Base-by-base conservation (phyloP, 345 rosid genomes). In the Corchorus olitorius region DNA sequence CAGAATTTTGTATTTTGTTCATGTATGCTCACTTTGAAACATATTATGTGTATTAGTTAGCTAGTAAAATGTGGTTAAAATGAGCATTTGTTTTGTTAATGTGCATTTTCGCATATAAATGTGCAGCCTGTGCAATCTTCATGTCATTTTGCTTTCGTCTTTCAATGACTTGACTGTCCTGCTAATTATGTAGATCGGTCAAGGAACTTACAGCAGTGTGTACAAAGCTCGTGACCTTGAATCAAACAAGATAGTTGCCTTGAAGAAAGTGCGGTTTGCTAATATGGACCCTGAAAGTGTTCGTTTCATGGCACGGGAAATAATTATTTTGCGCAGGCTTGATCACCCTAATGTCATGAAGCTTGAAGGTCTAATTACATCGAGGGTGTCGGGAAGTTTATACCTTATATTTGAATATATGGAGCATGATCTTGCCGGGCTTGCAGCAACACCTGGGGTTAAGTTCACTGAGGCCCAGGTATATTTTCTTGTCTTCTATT, bases 191-290 rank as follows among this genome's bases (percentile, higher is more conserved):
- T 80, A 90, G 91, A 88, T 90, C 80, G 94, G 94, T 43, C 94
- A 90, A 86, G 94, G 94, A 72, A 90, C 94, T 22, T 90, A 90
- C 75, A 90, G 94, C 80, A 89, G 89, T 76, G 94, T 90, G 73
- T 90, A 90, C 78, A 88, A 84, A 80, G 92, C 94, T 41, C 75
- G 90, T 35, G 94, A 90, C 77, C 77, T 89, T 35, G 94, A 90
- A 78, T 83, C 92, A 20, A 86, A 85, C 48, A 86, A 87, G 70
- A 37, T 89, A 72, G 94, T 90, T 70, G 92, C 94, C n/a, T 19
- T 90, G 72, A 90, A 90, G 88, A 90, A 90, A 81, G 94, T 90
- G 8, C 84, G 94, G 49, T 90, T 90, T 81, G 92, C 91, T 72
- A 87, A 86, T 77, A 86, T 82, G 90, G 94, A 90, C 78, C 92